These are phyloP conservation scores for Flaveria linearis DNA, from an alignment of 129 eudicot genomes.

Conservation along the genomic window DNA sequence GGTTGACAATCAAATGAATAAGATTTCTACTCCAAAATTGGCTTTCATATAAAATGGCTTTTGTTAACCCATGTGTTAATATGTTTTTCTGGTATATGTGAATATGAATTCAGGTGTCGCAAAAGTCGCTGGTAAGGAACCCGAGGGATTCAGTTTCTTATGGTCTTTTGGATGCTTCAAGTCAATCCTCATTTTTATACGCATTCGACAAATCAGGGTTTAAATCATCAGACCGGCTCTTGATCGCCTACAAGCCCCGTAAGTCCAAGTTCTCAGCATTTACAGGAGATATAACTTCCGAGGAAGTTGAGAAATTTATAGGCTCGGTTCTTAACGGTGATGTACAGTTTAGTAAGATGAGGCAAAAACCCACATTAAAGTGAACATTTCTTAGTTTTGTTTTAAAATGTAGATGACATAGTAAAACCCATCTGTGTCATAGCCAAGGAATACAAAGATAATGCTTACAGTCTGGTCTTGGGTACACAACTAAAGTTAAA, in stretches of 20 bases:
- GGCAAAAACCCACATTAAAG: constrained; percentile 58
- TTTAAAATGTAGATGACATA: constrained; percentile 14
- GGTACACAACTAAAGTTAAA: neutral
- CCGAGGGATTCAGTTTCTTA: constrained; percentile 66
- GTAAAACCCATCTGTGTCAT: neutral
- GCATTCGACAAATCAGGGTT: constrained; percentile 69
- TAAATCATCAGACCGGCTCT: constrained; percentile 51
- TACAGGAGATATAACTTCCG: constrained; percentile 51
- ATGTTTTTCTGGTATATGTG: neutral
- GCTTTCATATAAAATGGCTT: neutral
- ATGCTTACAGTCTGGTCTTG: neutral
- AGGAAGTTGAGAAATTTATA: constrained; percentile 66
- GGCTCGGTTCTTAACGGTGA: constrained; percentile 85
- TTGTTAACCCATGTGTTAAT: neutral
- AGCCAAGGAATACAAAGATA: neutral
- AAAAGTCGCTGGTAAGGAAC: constrained; percentile 65
- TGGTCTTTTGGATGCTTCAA: constrained; percentile 65
- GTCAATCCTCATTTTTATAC: constrained; percentile 53
- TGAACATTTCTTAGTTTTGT: constrained; percentile 27
- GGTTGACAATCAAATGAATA: neutral
- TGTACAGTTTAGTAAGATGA: constrained; percentile 64
- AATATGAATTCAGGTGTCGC: constrained; percentile 57
- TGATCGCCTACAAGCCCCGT: constrained; percentile 80
- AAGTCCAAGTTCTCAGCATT: constrained; percentile 64
- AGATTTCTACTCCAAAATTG: neutral